Evolutionary conservation across 2,329 filamentous ascomycete genomes (phyloP), one percentile per base, ranked within the genome.

Genomic region (Endothia cerciana): DNA sequence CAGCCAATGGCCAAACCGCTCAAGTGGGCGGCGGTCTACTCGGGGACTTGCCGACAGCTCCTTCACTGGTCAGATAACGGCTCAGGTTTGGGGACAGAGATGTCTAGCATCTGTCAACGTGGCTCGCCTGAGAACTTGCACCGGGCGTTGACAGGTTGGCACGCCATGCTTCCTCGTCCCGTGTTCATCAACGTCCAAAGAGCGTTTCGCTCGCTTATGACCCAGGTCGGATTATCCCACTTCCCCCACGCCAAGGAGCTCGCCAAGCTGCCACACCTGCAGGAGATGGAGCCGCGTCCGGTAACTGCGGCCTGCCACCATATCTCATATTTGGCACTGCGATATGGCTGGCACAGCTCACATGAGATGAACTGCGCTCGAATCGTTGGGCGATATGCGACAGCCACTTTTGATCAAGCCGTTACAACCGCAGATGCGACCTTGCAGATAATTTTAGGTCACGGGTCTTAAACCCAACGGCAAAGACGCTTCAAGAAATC

Each of bases 171-270:
- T 36, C 5, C 33, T 38, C 38, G 5, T 33, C 33, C 36, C 38
- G 6, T 13, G 19, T n/a, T 7, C 53, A 22, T 15, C 33, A n/a
- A 11, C 3, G 17, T 49, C 25, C n/a, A 58, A 25, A n/a, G n/a
- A 38, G 11, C n/a, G 22, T 40, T 28, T 4, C 11, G 33, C 5
- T 8, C 8, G 36, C 36, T 41, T 15, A 22, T 40, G 15, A 33
- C n/a, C 22, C 6, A 40, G 13, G 36, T 28, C 13, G n/a, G 36
- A 36, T 41, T 38, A 17, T 41, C 38, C 11, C 36, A 19, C 30
- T 36, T 1, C 30, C 55, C 55, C 33, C 55, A 58, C 55, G 55
- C 55, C 36, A 58, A 58, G 55, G 8, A n/a, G 36, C n/a, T 38
- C 10, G 55, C 55, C 57, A 59, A 59, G 57, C 17, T 28, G 40